These are phyloP conservation scores for Coemansia pectinata DNA, from an alignment of 192 early-diverging fungal species.

Conservation along the genomic window DNA sequence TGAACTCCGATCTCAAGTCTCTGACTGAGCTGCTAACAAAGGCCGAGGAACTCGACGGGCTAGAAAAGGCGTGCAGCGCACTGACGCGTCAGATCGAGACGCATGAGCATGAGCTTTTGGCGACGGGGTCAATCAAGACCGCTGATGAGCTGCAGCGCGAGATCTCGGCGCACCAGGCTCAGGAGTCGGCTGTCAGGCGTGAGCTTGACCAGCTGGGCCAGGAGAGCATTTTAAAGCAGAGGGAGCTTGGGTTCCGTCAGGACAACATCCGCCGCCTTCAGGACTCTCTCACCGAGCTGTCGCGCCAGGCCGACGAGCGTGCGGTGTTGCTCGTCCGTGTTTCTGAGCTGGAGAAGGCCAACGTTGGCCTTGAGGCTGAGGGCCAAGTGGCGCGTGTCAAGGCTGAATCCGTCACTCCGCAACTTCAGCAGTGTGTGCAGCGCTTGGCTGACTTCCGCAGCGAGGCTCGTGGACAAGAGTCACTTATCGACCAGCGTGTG, in stretches of 20 bases:
- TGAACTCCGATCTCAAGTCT: slow-evolving; percentile 19
- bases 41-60: slow-evolving; percentile 25
- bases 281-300: slow-evolving; percentile 26
- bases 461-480: slow-evolving; percentile 24
- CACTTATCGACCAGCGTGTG: slow-evolving; percentile 27
- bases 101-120: slow-evolving; percentile 56
- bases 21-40: slow-evolving; percentile 16
- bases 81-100: slow-evolving; percentile 55
- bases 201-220: slow-evolving; percentile 58
- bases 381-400: slow-evolving; percentile 11
- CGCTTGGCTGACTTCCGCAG: slow-evolving; percentile 33
- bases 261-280: slow-evolving; percentile 33
- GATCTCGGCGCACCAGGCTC: slow-evolving; percentile 43
- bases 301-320: slow-evolving; percentile 34
- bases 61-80: slow-evolving; percentile 41
- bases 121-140: slow-evolving; percentile 65
- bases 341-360: slow-evolving; percentile 18
- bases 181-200: slow-evolving; percentile 50
- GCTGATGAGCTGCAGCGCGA: slow-evolving; percentile 69
- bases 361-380: slow-evolving; percentile 8
- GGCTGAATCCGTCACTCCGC: slow-evolving; percentile 28
- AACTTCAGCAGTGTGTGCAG: slow-evolving; percentile 21
- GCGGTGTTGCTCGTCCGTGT: slow-evolving; percentile 26
- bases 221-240: slow-evolving; percentile 60
- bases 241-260: slow-evolving; percentile 54